These are phyloP conservation scores for Exophiala oligosperma DNA, from an alignment of 2,329 filamentous ascomycete genomes.

Conservation along the genomic window DNA sequence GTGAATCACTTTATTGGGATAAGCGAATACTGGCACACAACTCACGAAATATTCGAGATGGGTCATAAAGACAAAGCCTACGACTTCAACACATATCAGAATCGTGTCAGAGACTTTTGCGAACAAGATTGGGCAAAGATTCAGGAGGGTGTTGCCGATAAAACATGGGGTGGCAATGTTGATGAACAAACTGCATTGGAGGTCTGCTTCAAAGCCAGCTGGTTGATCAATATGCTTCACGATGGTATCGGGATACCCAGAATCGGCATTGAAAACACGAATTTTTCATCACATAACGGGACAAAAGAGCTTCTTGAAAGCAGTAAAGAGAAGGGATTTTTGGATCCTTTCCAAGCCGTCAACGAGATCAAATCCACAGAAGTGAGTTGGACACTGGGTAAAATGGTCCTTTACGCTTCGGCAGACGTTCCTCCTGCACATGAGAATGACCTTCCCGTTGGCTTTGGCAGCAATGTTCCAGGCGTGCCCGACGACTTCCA, in stretches of 20 bases:
- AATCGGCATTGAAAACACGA: slow-evolving; percentile 69
- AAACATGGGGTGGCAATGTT: slow-evolving; percentile 75
- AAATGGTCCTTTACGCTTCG: slow-evolving; percentile 92
- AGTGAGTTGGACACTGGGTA: slow-evolving; percentile 95
- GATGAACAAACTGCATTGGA: slow-evolving; percentile 73
- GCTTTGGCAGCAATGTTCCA: slow-evolving; percentile 83
- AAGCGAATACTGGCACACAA: slow-evolving; percentile 98
- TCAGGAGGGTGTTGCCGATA: slow-evolving; percentile 60
- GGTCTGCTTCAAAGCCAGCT: slow-evolving; percentile 96
- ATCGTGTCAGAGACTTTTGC: slow-evolving; percentile 82
- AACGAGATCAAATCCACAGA: slow-evolving; percentile 90
- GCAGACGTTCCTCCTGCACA: slow-evolving; percentile 70
- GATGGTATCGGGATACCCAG: slow-evolving; percentile 93
- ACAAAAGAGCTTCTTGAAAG: slow-evolving; percentile 69
- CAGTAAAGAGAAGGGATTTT: slow-evolving; percentile 71
- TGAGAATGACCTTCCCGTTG: slow-evolving; percentile 71
- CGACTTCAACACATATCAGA: slow-evolving; percentile 86
- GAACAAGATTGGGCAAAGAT: slow-evolving; percentile 79
- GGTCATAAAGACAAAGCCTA: slow-evolving; percentile 77
- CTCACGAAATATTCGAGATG: slow-evolving; percentile 85
- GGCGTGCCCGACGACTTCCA: slow-evolving; percentile 77
- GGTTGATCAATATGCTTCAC: slow-evolving; percentile 95
- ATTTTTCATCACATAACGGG: slow-evolving; percentile 61
- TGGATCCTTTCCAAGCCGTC: slow-evolving; percentile 87
- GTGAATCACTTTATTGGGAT: slow-evolving; percentile 98